Conservation (phyloP, 768 basidiomycete genomes). For the Krasilnikovozyma curviuscula region DNA sequence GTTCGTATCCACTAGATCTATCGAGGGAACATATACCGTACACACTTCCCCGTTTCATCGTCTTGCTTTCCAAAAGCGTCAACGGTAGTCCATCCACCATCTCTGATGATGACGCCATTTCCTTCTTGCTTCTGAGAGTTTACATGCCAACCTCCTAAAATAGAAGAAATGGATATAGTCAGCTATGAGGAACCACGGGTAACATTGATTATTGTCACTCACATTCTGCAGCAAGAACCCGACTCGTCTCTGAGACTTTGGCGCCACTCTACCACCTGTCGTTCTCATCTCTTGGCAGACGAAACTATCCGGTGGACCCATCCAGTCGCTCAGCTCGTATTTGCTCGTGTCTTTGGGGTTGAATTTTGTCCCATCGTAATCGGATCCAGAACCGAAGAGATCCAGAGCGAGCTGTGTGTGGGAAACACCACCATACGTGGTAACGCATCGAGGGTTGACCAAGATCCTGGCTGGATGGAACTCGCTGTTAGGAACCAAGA, state of each 20-base stretch:
- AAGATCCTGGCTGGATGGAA: conserved; percentile 78
- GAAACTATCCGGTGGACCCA: conserved; percentile 88
- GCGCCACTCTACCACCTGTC: conserved; percentile 28
- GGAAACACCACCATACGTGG: conserved; percentile 91
- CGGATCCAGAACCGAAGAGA: conserved; percentile 52
- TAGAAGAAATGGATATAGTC: too few relatives aligned
- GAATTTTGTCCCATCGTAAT: conserved; percentile 37
- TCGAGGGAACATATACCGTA: too few relatives aligned
- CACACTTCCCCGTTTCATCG: too few relatives aligned
- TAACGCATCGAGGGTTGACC: conserved; percentile 89
- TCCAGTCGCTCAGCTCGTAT: conserved; percentile 86
- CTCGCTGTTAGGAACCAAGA: conserved; percentile 60
- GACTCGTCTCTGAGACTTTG: conserved; percentile 26
- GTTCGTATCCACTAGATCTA: too few relatives aligned
- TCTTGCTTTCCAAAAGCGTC: too few relatives aligned
- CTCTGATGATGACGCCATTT: too few relatives aligned
- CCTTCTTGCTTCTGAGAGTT: too few relatives aligned
- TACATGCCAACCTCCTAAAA: too few relatives aligned
- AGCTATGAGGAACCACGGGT: too few relatives aligned
- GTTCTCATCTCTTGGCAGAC: conserved; percentile 72
- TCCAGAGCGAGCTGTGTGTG: conserved; percentile 91
- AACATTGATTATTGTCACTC: too few relatives aligned
- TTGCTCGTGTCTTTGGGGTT: conserved; percentile 27
- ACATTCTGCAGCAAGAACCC: conserved; percentile 27
- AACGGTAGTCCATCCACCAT: too few relatives aligned